Evolutionary conservation across 306 rosid genomes (phyloP), one percentile per base, ranked within the genome.

Genomic region (Inga oerstediana): DNA sequence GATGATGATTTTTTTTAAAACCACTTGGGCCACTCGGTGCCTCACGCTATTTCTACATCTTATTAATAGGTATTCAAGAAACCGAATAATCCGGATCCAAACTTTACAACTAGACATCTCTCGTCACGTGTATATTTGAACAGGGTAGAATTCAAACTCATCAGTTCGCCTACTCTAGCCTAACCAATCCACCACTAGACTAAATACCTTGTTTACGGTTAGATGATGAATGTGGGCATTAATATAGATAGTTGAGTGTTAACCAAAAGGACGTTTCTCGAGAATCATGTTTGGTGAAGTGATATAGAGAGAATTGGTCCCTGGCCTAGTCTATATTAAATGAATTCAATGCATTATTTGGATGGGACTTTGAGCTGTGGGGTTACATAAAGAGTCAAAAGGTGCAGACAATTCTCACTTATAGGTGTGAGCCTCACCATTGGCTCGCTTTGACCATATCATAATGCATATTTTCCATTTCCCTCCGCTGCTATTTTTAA

Each of bases 301-400:
- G 30, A 27, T 27, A 27, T 27, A 27, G 48, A 19, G 27, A 1
- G 30, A 70, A 0, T 41, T 22, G 46, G 44, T 22, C 75, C 52
- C 48, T n/a, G 56, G 37, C 75, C 75, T 70, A 69, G 35, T 35
- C 51, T 69, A 70, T 67, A 66, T 66, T 66, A 58, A 22, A 71
- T 19, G 35, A 44, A 44, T 11, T n/a, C 54, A 71, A 44, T 43
- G 64, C 5, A 71, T 43, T 71, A 44, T 71, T 22, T 44, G 54
- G 35, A n/a, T 4, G 10, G 75, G 56, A 39, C 49, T 69, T 37
- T 15, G 51, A 65, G 32, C 51, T 4, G 74, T 41, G 51, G 51
- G 51, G 32, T 70, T 41, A 1, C 74, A 8, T 69, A 43, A 3
- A 41, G 30, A 43, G 49, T 39, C 74, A 69, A 64, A 64, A 32